phyloP scores from a whole-genome alignment of 2,329 filamentous ascomycete genomes.

The Trichoderma sp. region DNA sequence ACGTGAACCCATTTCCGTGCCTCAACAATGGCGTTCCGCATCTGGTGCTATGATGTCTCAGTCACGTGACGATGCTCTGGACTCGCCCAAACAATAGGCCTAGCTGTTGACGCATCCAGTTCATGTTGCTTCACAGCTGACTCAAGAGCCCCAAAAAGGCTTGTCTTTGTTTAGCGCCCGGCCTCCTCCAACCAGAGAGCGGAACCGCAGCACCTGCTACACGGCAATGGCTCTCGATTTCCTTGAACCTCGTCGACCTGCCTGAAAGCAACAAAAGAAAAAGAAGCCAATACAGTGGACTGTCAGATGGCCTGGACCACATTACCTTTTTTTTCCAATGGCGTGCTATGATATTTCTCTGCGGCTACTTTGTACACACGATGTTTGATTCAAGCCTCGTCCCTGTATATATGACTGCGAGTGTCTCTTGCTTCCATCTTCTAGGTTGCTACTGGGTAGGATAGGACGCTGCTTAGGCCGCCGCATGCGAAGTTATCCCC shows the following conservation, averaged over 20 bases:
- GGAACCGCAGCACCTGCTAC: conserved; percentile 11
- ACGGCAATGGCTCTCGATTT: conserved; percentile 6
- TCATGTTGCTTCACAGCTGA: conserved; percentile 2
- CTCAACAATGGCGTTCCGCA: neutral
- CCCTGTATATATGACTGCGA: neutral
- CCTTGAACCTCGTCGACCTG: neutral
- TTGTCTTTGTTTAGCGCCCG: conserved; percentile 2
- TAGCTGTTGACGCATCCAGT: neutral
- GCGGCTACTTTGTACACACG: neutral
- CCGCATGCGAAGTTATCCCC: conserved; percentile 1
- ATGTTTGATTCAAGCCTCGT: neutral
- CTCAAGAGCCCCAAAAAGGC: neutral
- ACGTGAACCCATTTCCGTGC: neutral
- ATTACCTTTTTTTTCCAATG: neutral
- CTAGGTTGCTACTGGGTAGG: neutral
- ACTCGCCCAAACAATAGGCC: neutral
- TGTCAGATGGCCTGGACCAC: conserved; percentile 12
- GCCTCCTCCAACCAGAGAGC: conserved; percentile 20
- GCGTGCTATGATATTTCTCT: neutral
- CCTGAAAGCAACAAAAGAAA: neutral
- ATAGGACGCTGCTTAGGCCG: neutral
- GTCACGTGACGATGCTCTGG: neutral
- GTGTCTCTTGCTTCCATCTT: neutral
- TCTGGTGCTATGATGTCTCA: neutral
- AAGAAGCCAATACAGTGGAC: neutral